These are phyloP conservation scores for Irpex lacteus DNA, from an alignment of 1,284 basidiomycete genomes.

Conservation along the genomic window DNA sequence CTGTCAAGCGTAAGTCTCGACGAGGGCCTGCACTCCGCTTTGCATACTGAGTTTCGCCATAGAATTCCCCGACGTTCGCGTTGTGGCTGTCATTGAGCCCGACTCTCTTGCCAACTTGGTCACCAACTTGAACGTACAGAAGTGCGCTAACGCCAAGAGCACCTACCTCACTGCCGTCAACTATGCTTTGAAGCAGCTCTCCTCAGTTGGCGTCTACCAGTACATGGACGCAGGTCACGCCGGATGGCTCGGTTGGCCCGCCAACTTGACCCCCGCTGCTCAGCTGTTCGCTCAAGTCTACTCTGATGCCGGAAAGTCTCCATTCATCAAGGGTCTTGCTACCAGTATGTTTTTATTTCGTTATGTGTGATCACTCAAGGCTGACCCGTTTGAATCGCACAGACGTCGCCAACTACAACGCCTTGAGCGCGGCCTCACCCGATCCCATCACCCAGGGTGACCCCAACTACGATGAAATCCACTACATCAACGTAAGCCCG, in stretches of 20 bases:
- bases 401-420: slow-evolving; percentile 66
- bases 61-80: slow-evolving; percentile 59
- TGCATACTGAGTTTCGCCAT: not conserved
- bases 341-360: slow-evolving; percentile 35
- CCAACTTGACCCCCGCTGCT: slow-evolving; percentile 58
- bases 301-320: slow-evolving; percentile 45
- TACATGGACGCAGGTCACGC: slow-evolving; percentile 67
- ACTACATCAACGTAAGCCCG: slow-evolving; percentile 50
- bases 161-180: slow-evolving; percentile 52
- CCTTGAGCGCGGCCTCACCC: slow-evolving; percentile 45
- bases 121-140: slow-evolving; percentile 58
- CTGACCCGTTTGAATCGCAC: slow-evolving; percentile 7
- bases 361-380: not conserved
- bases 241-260: slow-evolving; percentile 67
- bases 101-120: slow-evolving; percentile 62
- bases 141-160: slow-evolving; percentile 50
- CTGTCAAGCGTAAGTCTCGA: slow-evolving; percentile 44
- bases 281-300: slow-evolving; percentile 51
- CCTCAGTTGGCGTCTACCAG: slow-evolving; percentile 52
- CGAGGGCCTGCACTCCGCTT: not conserved
- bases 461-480: slow-evolving; percentile 59
- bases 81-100: slow-evolving; percentile 63
- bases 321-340: slow-evolving; percentile 57
- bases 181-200: slow-evolving; percentile 57
- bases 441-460: slow-evolving; percentile 60